These are phyloP conservation scores for Komagataella ulmi DNA, from an alignment of 805 yeast genomes.

Conservation along the genomic window DNA sequence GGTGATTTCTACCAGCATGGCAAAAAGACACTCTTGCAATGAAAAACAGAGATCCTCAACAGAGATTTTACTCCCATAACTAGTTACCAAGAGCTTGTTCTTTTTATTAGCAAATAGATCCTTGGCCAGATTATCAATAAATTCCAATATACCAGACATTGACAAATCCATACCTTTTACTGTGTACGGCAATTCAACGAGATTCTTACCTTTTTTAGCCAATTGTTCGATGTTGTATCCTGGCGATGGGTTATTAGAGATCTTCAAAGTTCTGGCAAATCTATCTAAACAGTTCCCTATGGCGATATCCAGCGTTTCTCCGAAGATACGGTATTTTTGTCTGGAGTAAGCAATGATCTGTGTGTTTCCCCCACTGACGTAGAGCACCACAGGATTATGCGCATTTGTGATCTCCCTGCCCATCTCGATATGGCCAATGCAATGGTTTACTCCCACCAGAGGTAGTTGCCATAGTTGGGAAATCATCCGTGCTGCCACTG, in stretches of 20 bases:
- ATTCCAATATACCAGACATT: constrained; percentile 90
- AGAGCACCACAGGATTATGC: constrained; percentile 88
- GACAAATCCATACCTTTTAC: constrained; percentile 98
- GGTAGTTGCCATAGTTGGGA: constrained; percentile 74
- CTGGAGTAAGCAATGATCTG: constrained; percentile 95
- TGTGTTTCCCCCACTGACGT: constrained; percentile 97
- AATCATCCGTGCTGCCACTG: constrained; percentile 80
- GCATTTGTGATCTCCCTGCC: constrained; percentile 99
- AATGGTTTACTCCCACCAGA: constrained; percentile 89
- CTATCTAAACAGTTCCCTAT: constrained; percentile 95
- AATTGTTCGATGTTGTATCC: constrained; percentile 94
- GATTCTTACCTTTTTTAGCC: constrained; percentile 55
- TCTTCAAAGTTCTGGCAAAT: constrained; percentile 82
- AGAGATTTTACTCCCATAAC: constrained; percentile 41
- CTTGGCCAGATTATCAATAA: constrained; percentile 67
- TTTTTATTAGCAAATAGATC: constrained; percentile 42
- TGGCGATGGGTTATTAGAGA: constrained; percentile 90
- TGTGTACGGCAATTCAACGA: constrained; percentile 81
- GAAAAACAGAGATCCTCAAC: constrained; percentile 87
- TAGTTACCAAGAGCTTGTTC: constrained; percentile 25
- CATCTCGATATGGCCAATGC: constrained; percentile 98
- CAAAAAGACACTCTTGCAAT: constrained; percentile 81
- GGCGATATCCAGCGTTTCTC: constrained; percentile 97
- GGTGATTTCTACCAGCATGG: constrained; percentile 96
- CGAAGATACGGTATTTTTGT: constrained; percentile 91